Percentiles rank a stretch among this genome's conserved stretches.
phyloP scores from a whole-genome alignment of 192 early-diverging fungal species.

The Gaertneriomyces semiglobifer region DNA sequence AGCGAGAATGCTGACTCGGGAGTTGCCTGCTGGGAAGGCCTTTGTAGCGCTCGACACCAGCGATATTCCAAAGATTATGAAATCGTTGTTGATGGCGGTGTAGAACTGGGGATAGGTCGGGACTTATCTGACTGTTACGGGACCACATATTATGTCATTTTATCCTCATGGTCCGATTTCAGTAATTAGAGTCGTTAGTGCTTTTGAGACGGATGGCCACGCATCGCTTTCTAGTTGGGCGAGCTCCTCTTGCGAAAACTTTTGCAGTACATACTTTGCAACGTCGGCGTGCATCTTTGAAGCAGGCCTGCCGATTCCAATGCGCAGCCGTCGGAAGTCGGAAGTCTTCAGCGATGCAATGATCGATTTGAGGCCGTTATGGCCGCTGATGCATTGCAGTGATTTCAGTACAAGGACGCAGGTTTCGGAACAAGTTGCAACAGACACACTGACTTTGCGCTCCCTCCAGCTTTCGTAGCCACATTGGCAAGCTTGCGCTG shows the following conservation, averaged over 20 bases:
- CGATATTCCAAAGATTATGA: conserved; percentile 46
- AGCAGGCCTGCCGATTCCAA: conserved; percentile 68
- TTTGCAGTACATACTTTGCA: conserved; percentile 54
- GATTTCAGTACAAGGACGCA: not conserved
- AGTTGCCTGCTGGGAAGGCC: conserved; percentile 31
- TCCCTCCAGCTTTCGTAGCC: conserved; percentile 57
- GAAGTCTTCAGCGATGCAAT: conserved; percentile 45
- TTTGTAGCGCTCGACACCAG: conserved; percentile 40
- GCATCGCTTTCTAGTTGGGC: too few relatives aligned
- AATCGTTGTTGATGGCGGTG: conserved; percentile 31
- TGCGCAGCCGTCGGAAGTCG: conserved; percentile 56
- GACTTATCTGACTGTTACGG: too few relatives aligned
- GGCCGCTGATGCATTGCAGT: conserved; percentile 42
- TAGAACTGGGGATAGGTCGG: too few relatives aligned
- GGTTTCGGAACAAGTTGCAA: not conserved
- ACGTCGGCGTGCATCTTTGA: conserved; percentile 43
- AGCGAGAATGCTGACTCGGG: conserved; percentile 44
- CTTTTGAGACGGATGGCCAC: too few relatives aligned
- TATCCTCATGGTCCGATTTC: too few relatives aligned
- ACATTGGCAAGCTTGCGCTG: conserved; percentile 62
- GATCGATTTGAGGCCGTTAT: conserved; percentile 72
- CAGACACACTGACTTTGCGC: conserved; percentile 46
- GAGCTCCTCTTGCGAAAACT: conserved; percentile 47
- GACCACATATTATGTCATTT: too few relatives aligned
- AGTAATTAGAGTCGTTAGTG: too few relatives aligned